Conservation (phyloP, 169 alveolate genomes). For the Cryptosporidium xiaoi region DNA sequence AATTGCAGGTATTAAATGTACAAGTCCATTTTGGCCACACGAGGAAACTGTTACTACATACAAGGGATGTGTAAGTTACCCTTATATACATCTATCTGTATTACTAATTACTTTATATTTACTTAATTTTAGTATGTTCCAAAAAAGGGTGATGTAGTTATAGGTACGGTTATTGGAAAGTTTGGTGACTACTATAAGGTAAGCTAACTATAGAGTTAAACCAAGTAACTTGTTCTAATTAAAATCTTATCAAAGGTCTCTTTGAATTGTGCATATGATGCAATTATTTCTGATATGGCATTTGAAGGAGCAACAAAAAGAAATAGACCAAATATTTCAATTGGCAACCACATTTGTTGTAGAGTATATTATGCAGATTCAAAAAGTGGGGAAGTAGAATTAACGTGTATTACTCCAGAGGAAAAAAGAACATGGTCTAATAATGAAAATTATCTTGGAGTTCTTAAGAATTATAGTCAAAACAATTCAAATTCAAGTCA, state of each 20-base stretch:
- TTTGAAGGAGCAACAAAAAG: conserved; percentile 74
- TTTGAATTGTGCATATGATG: conserved; percentile 24
- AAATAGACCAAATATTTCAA: conserved; percentile 37
- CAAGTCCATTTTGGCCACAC: conserved; percentile 61
- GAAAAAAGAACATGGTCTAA: conserved; percentile 66
- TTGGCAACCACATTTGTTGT: conserved; percentile 29
- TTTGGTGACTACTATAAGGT: conserved; percentile 60
- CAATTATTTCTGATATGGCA: conserved; percentile 57
- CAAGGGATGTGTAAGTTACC: conserved; percentile 63
- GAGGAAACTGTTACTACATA: conserved; percentile 9
- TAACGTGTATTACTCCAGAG: conserved; percentile 69
- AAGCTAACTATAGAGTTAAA: background rate
- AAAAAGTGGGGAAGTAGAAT: conserved; percentile 57
- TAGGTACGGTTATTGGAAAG: conserved; percentile 38
- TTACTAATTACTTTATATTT: background rate
- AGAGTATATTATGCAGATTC: conserved; percentile 45
- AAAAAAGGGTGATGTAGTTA: conserved; percentile 51
- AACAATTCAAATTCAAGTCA: conserved; percentile 2
- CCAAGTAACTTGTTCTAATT: background rate
- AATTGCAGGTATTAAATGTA: conserved; percentile 46
- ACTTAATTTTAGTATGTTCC: conserved; percentile 53
- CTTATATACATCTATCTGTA: background rate
- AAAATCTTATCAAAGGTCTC: conserved; percentile 22
- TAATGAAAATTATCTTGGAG: conserved; percentile 66
- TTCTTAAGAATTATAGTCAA: conserved; percentile 34